Conservation (phyloP, 768 basidiomycete species). For the Chlorophyllum brunneum region DNA sequence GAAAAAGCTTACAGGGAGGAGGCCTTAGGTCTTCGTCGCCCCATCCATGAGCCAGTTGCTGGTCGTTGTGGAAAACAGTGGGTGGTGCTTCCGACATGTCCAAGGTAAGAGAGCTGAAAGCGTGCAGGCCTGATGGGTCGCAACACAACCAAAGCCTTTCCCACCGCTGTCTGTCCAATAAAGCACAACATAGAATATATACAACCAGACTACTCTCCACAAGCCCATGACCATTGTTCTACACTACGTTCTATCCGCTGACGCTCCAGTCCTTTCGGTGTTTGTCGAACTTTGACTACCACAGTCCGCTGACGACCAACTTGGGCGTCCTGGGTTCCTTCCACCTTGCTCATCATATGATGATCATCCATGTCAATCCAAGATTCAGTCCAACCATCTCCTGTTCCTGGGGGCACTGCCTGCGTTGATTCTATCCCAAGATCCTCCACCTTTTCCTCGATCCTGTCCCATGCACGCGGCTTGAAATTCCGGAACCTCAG, state of each 20-base stretch:
- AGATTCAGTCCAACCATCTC: slow-evolving; percentile 17
- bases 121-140: no score
- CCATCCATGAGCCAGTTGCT: neutral
- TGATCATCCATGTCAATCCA: slow-evolving; percentile 8
- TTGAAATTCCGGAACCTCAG: slow-evolving; percentile 60
- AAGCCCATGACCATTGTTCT: slow-evolving; percentile 65
- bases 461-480: slow-evolving; percentile 62
- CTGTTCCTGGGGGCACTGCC: neutral
- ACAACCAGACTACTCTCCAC: slow-evolving; percentile 14
- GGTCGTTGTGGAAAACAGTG: neutral
- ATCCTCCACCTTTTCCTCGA: slow-evolving; percentile 23
- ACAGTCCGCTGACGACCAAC: slow-evolving; percentile 34
- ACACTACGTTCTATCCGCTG: slow-evolving; percentile 66
- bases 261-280: slow-evolving; percentile 55
- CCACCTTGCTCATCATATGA: no score
- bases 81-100: no score
- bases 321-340: slow-evolving; percentile 25
- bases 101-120: no score
- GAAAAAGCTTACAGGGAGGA: slow-evolving; percentile 8
- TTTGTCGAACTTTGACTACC: slow-evolving; percentile 55
- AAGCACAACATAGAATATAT: slow-evolving; percentile 7
- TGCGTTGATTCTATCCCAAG: neutral
- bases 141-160: no score
- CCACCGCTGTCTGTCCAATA: no score
- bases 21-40: neutral